Base-by-base conservation (phyloP, 1,139 yeast species). In the Tardiomyces depauwii region DNA sequence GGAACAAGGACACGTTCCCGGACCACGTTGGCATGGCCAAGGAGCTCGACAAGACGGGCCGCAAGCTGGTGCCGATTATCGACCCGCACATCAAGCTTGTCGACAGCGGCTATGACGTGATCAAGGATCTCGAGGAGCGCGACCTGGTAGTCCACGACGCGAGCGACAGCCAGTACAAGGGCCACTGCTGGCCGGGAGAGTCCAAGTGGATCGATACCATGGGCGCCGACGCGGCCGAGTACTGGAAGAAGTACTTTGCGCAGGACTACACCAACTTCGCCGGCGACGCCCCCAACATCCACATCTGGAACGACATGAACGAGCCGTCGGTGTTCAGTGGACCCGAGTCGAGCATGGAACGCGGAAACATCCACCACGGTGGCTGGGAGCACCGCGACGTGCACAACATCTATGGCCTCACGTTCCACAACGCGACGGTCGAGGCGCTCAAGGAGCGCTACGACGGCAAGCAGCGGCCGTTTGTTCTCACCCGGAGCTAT, bases 151-250 rank as follows among this genome's bases (percentile, higher is more conserved):
- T 82, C 11, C 58, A 61, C 47, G 67, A 72, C 49, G 68, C 73
- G 47, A 71, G 72, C 18, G 78, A 77, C 42, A 18, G 67, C 1
- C 66, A 79, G 2, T 89, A 72, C 60, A 71, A 75, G 49, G 98
- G 96, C 2, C 93, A 88, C 62, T 91, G 98, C 65, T 91, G 99
- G 99, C 97, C 98, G 1, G 99, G 98, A 0, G 89, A 85, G 55
- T 83, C 95, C 0, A 73, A 87, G 2, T 91, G 98, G 97, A 76
- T 91, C 44, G 98, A 91, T 56, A 73, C 95, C 0, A 65, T 87
- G 50, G 77, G 81, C 56, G 88, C 93, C 1, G 60, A 67, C 2
- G 75, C 86, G 1, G 76, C 70, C 47, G 59, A 59, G 7, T 73
- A 73, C 53, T 91, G 97, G 97, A 63, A 64, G 42, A 52, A 58